A percentile compares a stretch with the other conserved stretches of the same genome.
These are phyloP conservation scores for Botrytis galanthina DNA, from an alignment of 2,329 filamentous ascomycete genomes.

Conservation along the genomic window DNA sequence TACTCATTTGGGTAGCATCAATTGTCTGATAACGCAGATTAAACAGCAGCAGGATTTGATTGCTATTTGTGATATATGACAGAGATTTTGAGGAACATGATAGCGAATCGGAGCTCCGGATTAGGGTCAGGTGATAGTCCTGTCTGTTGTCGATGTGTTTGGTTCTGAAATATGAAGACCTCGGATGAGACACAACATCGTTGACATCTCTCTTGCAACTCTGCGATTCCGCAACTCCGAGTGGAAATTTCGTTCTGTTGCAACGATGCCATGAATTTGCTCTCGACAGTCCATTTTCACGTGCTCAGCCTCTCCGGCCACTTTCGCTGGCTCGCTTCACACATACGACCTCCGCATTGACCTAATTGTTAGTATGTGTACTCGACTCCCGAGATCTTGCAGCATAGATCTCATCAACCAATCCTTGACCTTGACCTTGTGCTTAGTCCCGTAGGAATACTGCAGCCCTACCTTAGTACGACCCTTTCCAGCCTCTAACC, in stretches of 20 bases:
- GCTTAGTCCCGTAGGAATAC: neutral
- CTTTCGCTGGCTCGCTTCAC: neutral
- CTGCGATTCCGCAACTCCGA: neutral
- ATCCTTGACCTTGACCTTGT: neutral
- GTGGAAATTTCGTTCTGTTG: neutral
- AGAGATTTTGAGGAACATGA: neutral
- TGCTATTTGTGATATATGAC: neutral
- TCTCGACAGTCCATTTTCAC: neutral
- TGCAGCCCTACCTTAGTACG: neutral
- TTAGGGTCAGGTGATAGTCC: neutral
- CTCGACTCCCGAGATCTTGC: constrained; percentile 8
- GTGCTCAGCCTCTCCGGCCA: neutral
- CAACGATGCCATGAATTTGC: neutral
- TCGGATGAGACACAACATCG: neutral
- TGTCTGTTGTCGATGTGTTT: neutral
- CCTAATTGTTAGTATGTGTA: neutral
- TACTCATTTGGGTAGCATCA: neutral
- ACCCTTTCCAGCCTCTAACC: neutral
- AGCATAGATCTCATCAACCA: neutral
- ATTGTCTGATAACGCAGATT: neutral
- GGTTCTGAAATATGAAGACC: neutral
- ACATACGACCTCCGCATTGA: neutral
- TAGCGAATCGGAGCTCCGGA: constrained; percentile 5
- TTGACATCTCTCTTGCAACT: neutral
- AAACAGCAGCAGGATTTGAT: neutral